These are phyloP conservation scores for Coemansia sp. DNA, from an alignment of 192 early-diverging fungal species.

Conservation along the genomic window DNA sequence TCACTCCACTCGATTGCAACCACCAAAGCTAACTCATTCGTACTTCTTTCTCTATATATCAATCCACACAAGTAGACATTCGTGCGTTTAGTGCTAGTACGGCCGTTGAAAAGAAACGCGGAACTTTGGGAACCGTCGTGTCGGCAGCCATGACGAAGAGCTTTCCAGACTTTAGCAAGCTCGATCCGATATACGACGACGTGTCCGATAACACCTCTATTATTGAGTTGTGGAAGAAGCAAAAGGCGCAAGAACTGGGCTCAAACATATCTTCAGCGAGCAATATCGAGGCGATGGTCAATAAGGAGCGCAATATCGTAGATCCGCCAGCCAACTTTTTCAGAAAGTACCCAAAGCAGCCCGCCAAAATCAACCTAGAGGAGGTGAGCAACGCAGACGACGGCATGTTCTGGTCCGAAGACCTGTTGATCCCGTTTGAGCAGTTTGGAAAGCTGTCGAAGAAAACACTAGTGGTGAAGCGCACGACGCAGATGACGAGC, in stretches of 20 bases:
- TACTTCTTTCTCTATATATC: neutral
- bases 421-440: conserved; percentile 57
- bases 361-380: conserved; percentile 12
- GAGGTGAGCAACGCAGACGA: conserved; percentile 16
- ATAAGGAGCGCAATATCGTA: conserved; percentile 37
- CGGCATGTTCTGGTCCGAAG: conserved; percentile 52
- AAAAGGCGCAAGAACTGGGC: conserved; percentile 40
- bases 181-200: conserved; percentile 51
- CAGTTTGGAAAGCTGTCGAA: conserved; percentile 66
- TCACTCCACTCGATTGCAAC: neutral
- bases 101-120: neutral
- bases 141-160: conserved; percentile 7
- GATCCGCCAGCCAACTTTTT: conserved; percentile 15
- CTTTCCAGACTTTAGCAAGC: conserved; percentile 32
- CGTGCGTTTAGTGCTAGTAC: conserved; percentile 8
- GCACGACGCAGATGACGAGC: conserved; percentile 77
- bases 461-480: conserved; percentile 72
- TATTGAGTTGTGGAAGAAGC: conserved; percentile 52
- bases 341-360: conserved; percentile 22
- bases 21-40: neutral
- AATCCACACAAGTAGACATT: conserved; percentile 6
- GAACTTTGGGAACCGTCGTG: neutral
- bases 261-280: conserved; percentile 10
- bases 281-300: conserved; percentile 22
- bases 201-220: conserved; percentile 45